Evolutionary conservation across 2,329 filamentous ascomycete species (phyloP).

Genomic region (Epichloe sp.): DNA sequence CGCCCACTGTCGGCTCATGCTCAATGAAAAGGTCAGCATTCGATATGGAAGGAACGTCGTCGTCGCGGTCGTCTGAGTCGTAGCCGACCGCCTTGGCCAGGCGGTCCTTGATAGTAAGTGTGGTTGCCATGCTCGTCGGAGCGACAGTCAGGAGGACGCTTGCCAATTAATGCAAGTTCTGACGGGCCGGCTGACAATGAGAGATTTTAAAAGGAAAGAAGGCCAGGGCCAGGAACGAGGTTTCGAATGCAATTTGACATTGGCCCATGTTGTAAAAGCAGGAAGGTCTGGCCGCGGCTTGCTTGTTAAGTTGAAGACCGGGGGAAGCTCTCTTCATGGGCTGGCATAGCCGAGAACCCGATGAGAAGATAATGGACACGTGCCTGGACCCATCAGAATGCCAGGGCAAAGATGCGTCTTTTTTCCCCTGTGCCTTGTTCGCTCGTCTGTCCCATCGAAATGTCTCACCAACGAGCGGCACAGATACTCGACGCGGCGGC

Average conservation of each 20-base stretch:
- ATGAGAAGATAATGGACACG: too few relatives aligned
- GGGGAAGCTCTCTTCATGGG: background rate
- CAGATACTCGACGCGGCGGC: background rate
- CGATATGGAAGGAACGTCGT: conserved; percentile 20
- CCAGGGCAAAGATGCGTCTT: background rate
- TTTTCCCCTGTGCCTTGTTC: background rate
- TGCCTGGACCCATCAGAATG: too few relatives aligned
- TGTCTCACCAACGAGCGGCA: background rate
- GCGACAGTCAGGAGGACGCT: background rate
- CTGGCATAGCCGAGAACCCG: too few relatives aligned
- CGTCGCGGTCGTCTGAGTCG: conserved; percentile 18
- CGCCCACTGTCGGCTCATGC: conserved; percentile 27
- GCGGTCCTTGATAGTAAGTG: conserved; percentile 12
- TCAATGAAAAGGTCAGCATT: conserved; percentile 27
- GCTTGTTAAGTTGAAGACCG: background rate
- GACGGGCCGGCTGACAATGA: background rate
- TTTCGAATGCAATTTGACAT: background rate
- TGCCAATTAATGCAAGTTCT: background rate
- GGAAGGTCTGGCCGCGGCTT: background rate
- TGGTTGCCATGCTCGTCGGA: conserved; percentile 1
- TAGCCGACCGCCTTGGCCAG: conserved; percentile 20
- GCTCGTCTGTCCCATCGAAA: background rate
- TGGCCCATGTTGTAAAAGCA: background rate
- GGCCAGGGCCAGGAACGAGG: background rate
- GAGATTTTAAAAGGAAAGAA: background rate